Evolutionary conservation across 331 rosid species (phyloP).

Genomic region (Rhamnella rubrinervis): DNA sequence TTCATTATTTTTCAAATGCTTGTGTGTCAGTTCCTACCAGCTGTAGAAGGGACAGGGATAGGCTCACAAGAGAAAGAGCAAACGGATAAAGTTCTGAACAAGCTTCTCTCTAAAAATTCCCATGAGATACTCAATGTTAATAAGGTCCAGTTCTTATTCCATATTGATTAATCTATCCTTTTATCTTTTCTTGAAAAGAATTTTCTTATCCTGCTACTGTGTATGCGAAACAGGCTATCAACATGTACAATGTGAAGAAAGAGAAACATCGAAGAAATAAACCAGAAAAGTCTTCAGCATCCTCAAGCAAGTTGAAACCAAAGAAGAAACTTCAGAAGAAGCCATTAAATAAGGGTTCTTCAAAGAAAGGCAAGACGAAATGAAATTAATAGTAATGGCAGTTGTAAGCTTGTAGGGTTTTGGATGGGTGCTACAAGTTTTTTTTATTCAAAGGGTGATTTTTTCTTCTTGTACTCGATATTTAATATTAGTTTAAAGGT

Average conservation of each 20-base stretch:
- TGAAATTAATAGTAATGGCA: slow-evolving; percentile 24
- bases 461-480: neutral
- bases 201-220: neutral
- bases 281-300: slow-evolving; percentile 38
- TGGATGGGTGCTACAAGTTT: slow-evolving; percentile 12
- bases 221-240: slow-evolving; percentile 57
- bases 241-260: slow-evolving; percentile 67
- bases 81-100: slow-evolving; percentile 79
- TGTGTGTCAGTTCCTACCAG: slow-evolving; percentile 72
- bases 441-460: neutral
- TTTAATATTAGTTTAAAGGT: slow-evolving; percentile 2
- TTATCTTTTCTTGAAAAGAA: neutral
- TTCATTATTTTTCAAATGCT: slow-evolving; percentile 18
- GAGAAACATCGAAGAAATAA: slow-evolving; percentile 55
- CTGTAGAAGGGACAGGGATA: slow-evolving; percentile 57
- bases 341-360: slow-evolving; percentile 52
- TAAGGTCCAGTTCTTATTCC: slow-evolving; percentile 46
- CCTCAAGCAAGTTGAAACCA: slow-evolving; percentile 62
- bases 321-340: slow-evolving; percentile 42
- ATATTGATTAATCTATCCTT: slow-evolving; percentile 1
- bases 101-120: slow-evolving; percentile 75
- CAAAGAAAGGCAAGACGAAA: slow-evolving; percentile 53
- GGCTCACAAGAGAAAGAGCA: slow-evolving; percentile 69
- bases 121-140: slow-evolving; percentile 73
- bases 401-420: slow-evolving; percentile 13